These are phyloP conservation scores for Sporobolus alterniflorus DNA, from an alignment of 202 grass and related monocot species.

Conservation along the genomic window DNA sequence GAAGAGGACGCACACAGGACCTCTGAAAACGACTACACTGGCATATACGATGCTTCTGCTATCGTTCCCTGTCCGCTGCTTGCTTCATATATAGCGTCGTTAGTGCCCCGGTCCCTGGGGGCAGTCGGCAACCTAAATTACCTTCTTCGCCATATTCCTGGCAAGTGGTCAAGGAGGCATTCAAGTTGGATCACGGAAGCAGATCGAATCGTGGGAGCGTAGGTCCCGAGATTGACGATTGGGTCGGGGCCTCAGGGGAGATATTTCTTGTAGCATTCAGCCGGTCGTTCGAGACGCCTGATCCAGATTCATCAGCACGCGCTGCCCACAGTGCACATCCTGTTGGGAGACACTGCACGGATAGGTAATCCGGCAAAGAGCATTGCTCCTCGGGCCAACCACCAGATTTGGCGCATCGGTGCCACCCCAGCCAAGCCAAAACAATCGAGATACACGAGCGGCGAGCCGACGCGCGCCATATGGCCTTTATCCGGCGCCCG, in stretches of 20 bases:
- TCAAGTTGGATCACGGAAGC: not conserved
- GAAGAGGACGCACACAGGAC: not conserved
- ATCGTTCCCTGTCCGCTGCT: not conserved
- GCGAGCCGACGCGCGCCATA: not conserved
- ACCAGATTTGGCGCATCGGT: slow-evolving; percentile 24
- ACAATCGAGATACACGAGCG: not conserved
- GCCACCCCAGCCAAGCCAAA: not conserved
- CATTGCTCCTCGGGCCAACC: not conserved
- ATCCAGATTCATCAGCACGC: no score
- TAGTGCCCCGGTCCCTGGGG: not conserved
- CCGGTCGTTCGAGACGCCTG: no score
- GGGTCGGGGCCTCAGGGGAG: slow-evolving; percentile 6
- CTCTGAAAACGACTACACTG: not conserved
- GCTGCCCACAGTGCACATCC: not conserved
- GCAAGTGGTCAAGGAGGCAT: slow-evolving; percentile 7
- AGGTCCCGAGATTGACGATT: slow-evolving; percentile 3
- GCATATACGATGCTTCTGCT: not conserved
- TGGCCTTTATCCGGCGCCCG: slow-evolving; percentile 11
- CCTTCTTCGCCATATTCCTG: not conserved
- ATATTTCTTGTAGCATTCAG: not conserved
- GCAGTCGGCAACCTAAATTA: not conserved
- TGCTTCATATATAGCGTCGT: no score
- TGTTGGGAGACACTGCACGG: not conserved
- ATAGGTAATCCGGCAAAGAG: not conserved
- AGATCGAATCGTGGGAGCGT: not conserved